A percentile compares a stretch with the other conserved stretches of the same genome.
phyloP scores from a whole-genome alignment of 1,284 basidiomycete species.

The Agroathelia rolfsii region DNA sequence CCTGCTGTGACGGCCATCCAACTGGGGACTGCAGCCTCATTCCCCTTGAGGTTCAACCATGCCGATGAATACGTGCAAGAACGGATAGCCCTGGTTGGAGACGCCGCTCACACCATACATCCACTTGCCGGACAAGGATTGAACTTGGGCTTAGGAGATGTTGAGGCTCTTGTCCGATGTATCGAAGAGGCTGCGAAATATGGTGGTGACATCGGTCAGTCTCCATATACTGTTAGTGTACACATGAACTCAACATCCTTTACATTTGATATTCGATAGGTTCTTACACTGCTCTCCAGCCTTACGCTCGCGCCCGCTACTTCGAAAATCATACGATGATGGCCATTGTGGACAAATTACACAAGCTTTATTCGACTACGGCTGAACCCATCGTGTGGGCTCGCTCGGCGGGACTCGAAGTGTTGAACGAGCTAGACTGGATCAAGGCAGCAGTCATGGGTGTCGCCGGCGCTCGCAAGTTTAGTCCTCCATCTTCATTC shows the following conservation, averaged over 20 bases:
- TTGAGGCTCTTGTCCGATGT: slow-evolving; percentile 55
- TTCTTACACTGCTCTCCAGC: slow-evolving; percentile 65
- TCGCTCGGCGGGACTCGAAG: slow-evolving; percentile 79
- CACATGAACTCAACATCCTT: background rate
- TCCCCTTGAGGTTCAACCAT: slow-evolving; percentile 85
- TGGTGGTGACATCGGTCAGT: slow-evolving; percentile 76
- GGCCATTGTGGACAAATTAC: slow-evolving; percentile 78
- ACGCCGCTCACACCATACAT: slow-evolving; percentile 93
- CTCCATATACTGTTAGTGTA: background rate
- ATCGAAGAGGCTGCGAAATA: slow-evolving; percentile 45
- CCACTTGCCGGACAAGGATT: slow-evolving; percentile 97
- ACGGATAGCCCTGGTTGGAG: slow-evolving; percentile 88
- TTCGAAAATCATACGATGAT: slow-evolving; percentile 80
- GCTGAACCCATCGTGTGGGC: slow-evolving; percentile 72
- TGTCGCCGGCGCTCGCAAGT: slow-evolving; percentile 49
- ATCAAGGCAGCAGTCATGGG: slow-evolving; percentile 81
- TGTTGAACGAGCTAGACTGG: slow-evolving; percentile 79
- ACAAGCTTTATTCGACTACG: slow-evolving; percentile 72
- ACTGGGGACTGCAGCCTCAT: slow-evolving; percentile 73
- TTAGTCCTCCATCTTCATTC: too few species aligned
- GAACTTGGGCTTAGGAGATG: slow-evolving; percentile 88
- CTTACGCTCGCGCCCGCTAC: slow-evolving; percentile 77
- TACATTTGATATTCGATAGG: slow-evolving; percentile 35
- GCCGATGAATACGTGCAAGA: slow-evolving; percentile 84
- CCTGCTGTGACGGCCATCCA: slow-evolving; percentile 71